These are phyloP conservation scores for Ophidiomyces ophidiicola DNA, from an alignment of 2,329 filamentous ascomycete genomes.

Conservation along the genomic window DNA sequence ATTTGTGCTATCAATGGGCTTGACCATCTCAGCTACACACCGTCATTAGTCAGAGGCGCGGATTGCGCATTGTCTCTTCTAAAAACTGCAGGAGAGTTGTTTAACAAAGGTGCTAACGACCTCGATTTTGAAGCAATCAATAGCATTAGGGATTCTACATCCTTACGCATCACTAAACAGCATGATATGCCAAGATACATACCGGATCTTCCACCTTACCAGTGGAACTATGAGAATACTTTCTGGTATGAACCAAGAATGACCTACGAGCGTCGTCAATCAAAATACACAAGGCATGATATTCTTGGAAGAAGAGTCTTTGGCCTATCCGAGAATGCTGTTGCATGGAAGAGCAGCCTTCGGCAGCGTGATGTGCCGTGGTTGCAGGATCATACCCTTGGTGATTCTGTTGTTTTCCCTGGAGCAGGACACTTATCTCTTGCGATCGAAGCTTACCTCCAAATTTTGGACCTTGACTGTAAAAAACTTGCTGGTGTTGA, in stretches of 20 bases:
- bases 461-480: too few relatives aligned
- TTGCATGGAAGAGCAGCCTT: slow-evolving; percentile 33
- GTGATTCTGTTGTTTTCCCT: slow-evolving; percentile 32
- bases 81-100: slow-evolving; percentile 10
- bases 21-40: slow-evolving; percentile 1
- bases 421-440: slow-evolving; percentile 34
- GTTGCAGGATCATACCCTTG: slow-evolving; percentile 35
- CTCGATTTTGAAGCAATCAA: not conserved
- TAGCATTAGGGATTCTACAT: not conserved
- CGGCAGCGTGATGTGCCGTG: slow-evolving; percentile 25
- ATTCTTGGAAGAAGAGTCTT: slow-evolving; percentile 19
- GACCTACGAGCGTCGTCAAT: slow-evolving; percentile 1
- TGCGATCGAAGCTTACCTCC: slow-evolving; percentile 30
- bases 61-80: slow-evolving; percentile 6
- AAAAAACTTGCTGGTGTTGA: not conserved
- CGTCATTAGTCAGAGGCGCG: slow-evolving; percentile 5
- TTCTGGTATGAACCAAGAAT: slow-evolving; percentile 12
- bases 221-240: slow-evolving; percentile 13
- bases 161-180: too few relatives aligned
- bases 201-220: slow-evolving; percentile 16
- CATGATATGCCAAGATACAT: too few relatives aligned
- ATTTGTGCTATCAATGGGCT: not conserved
- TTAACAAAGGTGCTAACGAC: slow-evolving; percentile 3
- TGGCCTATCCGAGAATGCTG: slow-evolving; percentile 21
- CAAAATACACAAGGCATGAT: slow-evolving; percentile 14